Evolutionary conservation across 306 rosid genomes (phyloP).

Genomic region (Cyclanthera cordifolia): DNA sequence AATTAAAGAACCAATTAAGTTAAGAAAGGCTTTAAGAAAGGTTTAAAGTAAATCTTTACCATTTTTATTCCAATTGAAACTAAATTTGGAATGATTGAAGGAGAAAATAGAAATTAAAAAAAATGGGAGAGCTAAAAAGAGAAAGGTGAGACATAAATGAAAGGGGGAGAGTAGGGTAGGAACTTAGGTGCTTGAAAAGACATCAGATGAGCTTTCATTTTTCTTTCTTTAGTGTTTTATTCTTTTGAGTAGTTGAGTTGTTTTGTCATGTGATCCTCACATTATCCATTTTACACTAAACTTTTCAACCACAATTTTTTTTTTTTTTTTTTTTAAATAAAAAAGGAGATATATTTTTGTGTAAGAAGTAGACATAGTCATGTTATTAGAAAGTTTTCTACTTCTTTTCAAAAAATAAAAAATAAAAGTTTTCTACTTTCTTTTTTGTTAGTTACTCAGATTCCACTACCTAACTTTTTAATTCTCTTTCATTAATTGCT

Average conservation of each 20-base stretch:
- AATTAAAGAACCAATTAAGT: background rate
- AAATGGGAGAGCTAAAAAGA: background rate
- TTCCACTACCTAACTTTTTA: background rate
- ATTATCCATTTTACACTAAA: background rate
- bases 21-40: background rate
- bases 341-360: background rate
- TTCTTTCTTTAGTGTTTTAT: background rate
- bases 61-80: background rate
- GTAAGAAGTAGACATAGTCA: background rate
- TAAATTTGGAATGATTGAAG: background rate
- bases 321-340: background rate
- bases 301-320: background rate
- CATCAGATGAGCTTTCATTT: background rate
- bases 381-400: background rate
- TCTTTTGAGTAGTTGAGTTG: slow-evolving; percentile 1
- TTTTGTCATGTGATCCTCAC: background rate
- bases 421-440: background rate
- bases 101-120: background rate
- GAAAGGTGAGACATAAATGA: background rate
- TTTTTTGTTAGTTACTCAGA: background rate
- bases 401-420: background rate
- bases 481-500: too few relatives aligned
- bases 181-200: background rate
- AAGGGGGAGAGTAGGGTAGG: background rate
- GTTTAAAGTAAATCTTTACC: background rate